Conservation (phyloP, 2,329 filamentous ascomycete species). For the Graphilbum fragrans region DNA sequence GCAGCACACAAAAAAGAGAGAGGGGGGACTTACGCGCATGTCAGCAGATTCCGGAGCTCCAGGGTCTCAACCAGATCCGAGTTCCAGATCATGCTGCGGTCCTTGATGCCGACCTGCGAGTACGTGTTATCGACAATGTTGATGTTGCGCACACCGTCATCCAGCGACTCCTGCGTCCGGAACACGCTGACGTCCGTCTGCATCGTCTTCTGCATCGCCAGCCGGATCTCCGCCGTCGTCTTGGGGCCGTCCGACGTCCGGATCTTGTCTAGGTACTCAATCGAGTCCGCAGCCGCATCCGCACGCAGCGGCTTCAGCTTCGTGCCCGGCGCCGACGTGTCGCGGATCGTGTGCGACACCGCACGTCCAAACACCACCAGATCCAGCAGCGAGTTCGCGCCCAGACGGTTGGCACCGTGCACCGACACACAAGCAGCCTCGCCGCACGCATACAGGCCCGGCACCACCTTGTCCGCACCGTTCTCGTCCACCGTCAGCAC, state of each 20-base stretch:
- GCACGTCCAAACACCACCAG: constrained; percentile 96
- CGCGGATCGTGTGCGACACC: constrained; percentile 91
- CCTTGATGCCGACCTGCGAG: constrained; percentile 82
- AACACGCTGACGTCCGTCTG: constrained; percentile 95
- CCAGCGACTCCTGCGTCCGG: constrained; percentile 84
- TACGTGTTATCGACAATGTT: constrained; percentile 71
- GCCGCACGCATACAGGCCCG: constrained; percentile 90
- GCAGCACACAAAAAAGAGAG: not conserved
- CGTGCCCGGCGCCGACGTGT: constrained; percentile 77
- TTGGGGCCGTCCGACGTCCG: constrained; percentile 75
- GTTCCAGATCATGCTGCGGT: constrained; percentile 99
- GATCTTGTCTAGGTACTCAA: constrained; percentile 73
- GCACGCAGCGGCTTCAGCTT: constrained; percentile 69
- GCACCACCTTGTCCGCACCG: constrained; percentile 86
- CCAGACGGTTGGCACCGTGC: constrained; percentile 94
- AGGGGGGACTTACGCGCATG: constrained; percentile 67
- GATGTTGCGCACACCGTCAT: constrained; percentile 86
- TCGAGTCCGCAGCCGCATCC: constrained; percentile 81
- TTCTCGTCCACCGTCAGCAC: constrained; percentile 77
- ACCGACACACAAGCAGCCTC: constrained; percentile 97
- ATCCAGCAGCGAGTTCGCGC: constrained; percentile 96
- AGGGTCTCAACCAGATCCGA: constrained; percentile 92
- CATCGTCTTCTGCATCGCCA: constrained; percentile 96
- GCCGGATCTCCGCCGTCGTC: constrained; percentile 77
- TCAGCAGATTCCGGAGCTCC: constrained; percentile 88